Evolutionary conservation across 257 asterid genomes (phyloP), one percentile per base, ranked within the genome.

Genomic region (Mitragyna speciosa): DNA sequence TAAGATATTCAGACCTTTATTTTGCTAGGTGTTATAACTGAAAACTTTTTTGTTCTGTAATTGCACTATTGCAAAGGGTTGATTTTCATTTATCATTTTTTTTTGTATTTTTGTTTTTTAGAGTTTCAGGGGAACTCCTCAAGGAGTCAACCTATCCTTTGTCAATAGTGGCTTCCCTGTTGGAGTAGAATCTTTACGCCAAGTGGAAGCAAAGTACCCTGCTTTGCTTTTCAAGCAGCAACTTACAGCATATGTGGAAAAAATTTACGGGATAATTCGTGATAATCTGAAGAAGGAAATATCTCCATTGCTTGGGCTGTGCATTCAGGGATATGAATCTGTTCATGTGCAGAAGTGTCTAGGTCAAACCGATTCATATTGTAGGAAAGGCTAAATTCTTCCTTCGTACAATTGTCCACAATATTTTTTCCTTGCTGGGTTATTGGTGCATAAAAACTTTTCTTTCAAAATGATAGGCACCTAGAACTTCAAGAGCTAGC

Each of bases 221-320:
- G 98, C 98, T 85, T 63, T 87, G 78, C 94, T 94, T 83, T 94
- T 94, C 87, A 90, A 94, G 92, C 91, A 89, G 84, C 98, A 94
- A 84, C 92, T 94, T 78, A 90, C 89, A 77, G 97, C 97, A 79
- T 94, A 94, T 78, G 91, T 94, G 30, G 97, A 92, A 82, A 94
- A 91, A 87, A 91, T 92, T 17, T 94, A 87, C 54, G 98, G 98
- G 81, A 91, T 94, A 83, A 81, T 91, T 84, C 90, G 97, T 76
- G 98, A 94, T 70, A 88, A 91, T 79, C 74, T 89, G 84, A 94
- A 90, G 87, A 91, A 78, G 78, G 97, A 94, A 63, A 81, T 94
- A 80, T 75, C 90, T 10, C 80, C 91, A 49, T 76, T 84, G n/a
- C 75, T 94, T 84, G 78, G 97, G 76, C 81, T 78, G 67, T 94